Evolutionary conservation across 495 filamentous ascomycete species (phyloP), one percentile per base, ranked within the genome.

Genomic region (Cercophora sp.): DNA sequence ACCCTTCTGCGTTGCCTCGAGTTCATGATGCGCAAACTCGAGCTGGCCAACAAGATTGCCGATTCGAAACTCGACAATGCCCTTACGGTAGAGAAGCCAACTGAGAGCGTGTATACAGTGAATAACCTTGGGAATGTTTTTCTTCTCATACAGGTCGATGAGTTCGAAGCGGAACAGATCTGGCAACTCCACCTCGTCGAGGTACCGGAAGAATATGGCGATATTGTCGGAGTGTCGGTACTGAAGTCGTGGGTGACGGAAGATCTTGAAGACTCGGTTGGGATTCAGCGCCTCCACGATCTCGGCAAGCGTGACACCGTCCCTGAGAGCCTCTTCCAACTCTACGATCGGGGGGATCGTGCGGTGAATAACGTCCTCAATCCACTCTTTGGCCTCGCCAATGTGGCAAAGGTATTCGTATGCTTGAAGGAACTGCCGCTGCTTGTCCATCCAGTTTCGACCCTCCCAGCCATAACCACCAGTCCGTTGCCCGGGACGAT

Each of bases 391-490:
- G 40, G 94, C 94, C 77, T 99, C 94, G 59, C 94, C 94, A 62
- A 99, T 97, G 63, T 99, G 94, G 62, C 94, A 99, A 34, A 99
- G 83, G 63, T 99, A 99, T 67, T 99, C 94, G 64, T 99, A 99
- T 8, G 94, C 94, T 68, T 96, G 90, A 27, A 97, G 73, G 63
- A 96, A 97, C 64, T 97, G 91, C 43, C 94, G 80, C 65, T 96
- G 89, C 65, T 93, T 90, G 66, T 99, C 94, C 91, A 99, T 97
- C 94, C 93, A 97, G 61, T 89, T 96, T 36, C 88, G 82, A 15
- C 85, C 88, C 48, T 84, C 85, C 86, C 89, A 96, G 46, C 85
- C 74, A 73, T 71, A 84, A 65, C 64, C 70, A 68, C 68, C 75
- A 63, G 58, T 70, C 62, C 70, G 77, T 51, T 62, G 80, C 48